These are phyloP conservation scores for Mucor saturninus DNA, from an alignment of 371 early-diverging fungal species.

Conservation along the genomic window DNA sequence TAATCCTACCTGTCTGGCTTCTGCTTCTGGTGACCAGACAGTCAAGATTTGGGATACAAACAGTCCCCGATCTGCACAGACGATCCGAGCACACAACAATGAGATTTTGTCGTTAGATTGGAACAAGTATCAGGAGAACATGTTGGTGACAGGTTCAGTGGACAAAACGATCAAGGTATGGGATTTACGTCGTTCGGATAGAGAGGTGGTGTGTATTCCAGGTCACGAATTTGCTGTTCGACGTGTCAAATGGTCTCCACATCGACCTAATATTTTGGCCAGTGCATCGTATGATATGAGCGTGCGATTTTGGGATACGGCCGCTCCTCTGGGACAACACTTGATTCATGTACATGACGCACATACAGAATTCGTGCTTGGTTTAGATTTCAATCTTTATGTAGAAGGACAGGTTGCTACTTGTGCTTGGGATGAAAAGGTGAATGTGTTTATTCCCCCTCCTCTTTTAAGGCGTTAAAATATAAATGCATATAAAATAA, in stretches of 20 bases:
- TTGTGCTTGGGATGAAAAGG: slow-evolving; percentile 93
- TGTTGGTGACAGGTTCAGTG: slow-evolving; percentile 85
- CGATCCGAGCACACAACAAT: slow-evolving; percentile 85
- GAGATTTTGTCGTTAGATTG: slow-evolving; percentile 92
- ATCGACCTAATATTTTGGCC: slow-evolving; percentile 77
- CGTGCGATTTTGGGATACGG: slow-evolving; percentile 89
- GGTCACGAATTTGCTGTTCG: slow-evolving; percentile 94
- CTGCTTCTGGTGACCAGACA: slow-evolving; percentile 88
- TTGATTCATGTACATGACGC: slow-evolving; percentile 71
- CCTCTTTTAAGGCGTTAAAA: slow-evolving; percentile 44
- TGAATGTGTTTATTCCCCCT: slow-evolving; percentile 70
- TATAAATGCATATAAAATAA: background rate
- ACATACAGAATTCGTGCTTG: slow-evolving; percentile 95
- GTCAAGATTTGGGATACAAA: slow-evolving; percentile 90
- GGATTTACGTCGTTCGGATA: slow-evolving; percentile 83
- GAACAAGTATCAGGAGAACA: slow-evolving; percentile 89
- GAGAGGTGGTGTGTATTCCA: slow-evolving; percentile 68
- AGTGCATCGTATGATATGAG: slow-evolving; percentile 95
- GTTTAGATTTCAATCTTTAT: slow-evolving; percentile 89
- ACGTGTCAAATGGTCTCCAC: slow-evolving; percentile 90
- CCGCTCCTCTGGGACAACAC: slow-evolving; percentile 56
- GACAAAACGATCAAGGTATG: slow-evolving; percentile 89
- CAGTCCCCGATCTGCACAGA: slow-evolving; percentile 67
- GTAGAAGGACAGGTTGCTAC: slow-evolving; percentile 85
- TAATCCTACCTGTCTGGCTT: slow-evolving; percentile 77